Percentiles rank a stretch among this genome's conserved stretches.
These are phyloP conservation scores for Tephrocybe sp. DNA, from an alignment of 768 basidiomycete genomes.

Conservation along the genomic window DNA sequence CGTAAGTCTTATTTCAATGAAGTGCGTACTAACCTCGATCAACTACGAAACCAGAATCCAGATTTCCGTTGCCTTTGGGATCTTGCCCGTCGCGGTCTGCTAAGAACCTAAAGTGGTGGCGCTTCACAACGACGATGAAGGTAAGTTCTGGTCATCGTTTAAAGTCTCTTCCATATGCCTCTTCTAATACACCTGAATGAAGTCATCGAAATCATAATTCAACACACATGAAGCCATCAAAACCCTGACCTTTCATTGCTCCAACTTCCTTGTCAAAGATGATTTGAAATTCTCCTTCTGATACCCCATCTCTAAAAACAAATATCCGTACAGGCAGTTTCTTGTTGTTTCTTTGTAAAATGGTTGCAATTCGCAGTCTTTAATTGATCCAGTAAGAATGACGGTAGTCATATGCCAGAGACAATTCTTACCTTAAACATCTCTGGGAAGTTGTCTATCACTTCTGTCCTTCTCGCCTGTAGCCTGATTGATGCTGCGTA, in stretches of 20 bases:
- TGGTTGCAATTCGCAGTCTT: conserved; percentile 12
- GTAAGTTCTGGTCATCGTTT: conserved; percentile 46
- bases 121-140: conserved; percentile 61
- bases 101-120: conserved; percentile 53
- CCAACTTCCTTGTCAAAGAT: conserved; percentile 19
- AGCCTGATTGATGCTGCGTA: conserved; percentile 55
- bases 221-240: background rate
- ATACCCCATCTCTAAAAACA: conserved; percentile 30
- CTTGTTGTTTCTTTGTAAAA: conserved; percentile 11
- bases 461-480: conserved; percentile 3
- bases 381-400: background rate
- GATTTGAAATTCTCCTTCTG: conserved; percentile 28
- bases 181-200: conserved; percentile 1
- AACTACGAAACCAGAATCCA: conserved; percentile 55
- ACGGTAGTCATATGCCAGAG: background rate
- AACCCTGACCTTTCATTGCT: conserved; percentile 15
- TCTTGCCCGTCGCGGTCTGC: conserved; percentile 40
- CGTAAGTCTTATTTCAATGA: background rate
- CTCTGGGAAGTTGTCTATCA: conserved; percentile 38
- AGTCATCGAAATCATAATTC: background rate
- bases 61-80: conserved; percentile 51
- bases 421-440: conserved; percentile 45
- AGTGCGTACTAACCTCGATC: conserved; percentile 30
- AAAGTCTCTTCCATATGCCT: conserved; percentile 36
- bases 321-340: conserved; percentile 17